Percentiles rank a stretch among this genome's conserved stretches.
Evolutionary conservation across 352 stramenopile genomes (phyloP).

Genomic region (Globisporangium takayamanum): DNA sequence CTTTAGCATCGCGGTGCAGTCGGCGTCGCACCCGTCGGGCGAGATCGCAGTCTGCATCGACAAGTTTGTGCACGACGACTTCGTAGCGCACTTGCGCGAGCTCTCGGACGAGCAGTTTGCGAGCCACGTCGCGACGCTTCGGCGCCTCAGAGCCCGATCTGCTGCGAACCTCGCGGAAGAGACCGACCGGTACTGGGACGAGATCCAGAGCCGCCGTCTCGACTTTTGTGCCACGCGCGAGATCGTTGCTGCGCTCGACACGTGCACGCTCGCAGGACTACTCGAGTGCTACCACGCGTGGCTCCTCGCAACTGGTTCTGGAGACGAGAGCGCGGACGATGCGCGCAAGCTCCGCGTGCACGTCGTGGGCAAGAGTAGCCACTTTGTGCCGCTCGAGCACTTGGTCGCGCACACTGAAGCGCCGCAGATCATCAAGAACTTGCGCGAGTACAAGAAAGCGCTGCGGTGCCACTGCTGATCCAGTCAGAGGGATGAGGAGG

Average conservation of each 20-base stretch:
- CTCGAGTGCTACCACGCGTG: constrained; percentile 43
- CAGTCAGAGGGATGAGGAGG: not conserved
- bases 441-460: constrained; percentile 51
- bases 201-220: constrained; percentile 53
- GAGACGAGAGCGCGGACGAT: constrained; percentile 1
- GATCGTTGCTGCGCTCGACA: constrained; percentile 30
- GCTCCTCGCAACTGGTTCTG: constrained; percentile 23
- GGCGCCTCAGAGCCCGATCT: constrained; percentile 34
- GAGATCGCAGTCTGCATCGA: constrained; percentile 61
- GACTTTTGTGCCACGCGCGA: constrained; percentile 55
- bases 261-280: constrained; percentile 38
- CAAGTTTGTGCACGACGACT: constrained; percentile 45
- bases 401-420: constrained; percentile 39
- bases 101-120: constrained; percentile 25
- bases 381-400: constrained; percentile 53
- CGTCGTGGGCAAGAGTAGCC: constrained; percentile 58
- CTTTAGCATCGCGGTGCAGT: constrained; percentile 65
- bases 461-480: constrained; percentile 43
- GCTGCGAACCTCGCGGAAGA: constrained; percentile 49
- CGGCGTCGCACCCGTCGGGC: constrained; percentile 46
- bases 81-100: constrained; percentile 25
- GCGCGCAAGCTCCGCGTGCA: constrained; percentile 65
- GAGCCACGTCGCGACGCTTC: constrained; percentile 40
- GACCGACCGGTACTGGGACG: constrained; percentile 67
- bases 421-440: constrained; percentile 52